Conservation (phyloP, 257 asterid genomes). For the Handroanthus guayacan region DNA sequence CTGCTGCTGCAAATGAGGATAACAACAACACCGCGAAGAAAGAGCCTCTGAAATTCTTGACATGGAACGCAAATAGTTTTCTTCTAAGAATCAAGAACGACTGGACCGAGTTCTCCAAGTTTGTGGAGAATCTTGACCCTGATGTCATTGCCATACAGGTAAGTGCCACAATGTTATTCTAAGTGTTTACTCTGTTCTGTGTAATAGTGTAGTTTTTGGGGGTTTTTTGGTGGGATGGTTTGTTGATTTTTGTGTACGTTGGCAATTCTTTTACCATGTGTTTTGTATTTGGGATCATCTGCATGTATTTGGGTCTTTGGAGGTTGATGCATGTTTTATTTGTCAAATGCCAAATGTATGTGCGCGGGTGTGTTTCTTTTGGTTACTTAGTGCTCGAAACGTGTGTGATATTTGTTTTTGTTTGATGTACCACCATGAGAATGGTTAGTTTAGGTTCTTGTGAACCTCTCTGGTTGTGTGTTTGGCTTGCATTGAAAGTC, state of each 20-base stretch:
- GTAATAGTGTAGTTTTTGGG: constrained; percentile 19
- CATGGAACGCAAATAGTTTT: constrained; percentile 95
- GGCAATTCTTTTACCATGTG: background rate
- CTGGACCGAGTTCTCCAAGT: constrained; percentile 75
- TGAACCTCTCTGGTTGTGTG: background rate
- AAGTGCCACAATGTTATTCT: constrained; percentile 18
- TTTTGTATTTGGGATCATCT: background rate
- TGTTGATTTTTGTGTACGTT: background rate
- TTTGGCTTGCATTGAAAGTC: constrained; percentile 17
- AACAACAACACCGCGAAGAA: constrained; percentile 38
- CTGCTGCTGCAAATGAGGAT: constrained; percentile 42
- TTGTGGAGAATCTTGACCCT: constrained; percentile 74
- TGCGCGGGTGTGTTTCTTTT: background rate
- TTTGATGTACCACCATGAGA: background rate
- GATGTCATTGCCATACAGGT: constrained; percentile 95
- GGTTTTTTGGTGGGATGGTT: background rate
- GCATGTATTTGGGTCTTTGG: constrained; percentile 2
- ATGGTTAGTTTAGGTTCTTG: background rate
- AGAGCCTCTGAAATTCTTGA: constrained; percentile 79
- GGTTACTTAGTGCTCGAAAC: background rate
- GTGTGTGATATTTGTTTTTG: background rate
- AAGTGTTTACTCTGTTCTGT: background rate
- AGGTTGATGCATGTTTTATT: constrained; percentile 20
- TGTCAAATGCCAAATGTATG: constrained; percentile 9
- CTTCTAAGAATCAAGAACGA: constrained; percentile 79